Conservation (phyloP, 2,329 filamentous ascomycete species). For the Curvularia lunata region DNA sequence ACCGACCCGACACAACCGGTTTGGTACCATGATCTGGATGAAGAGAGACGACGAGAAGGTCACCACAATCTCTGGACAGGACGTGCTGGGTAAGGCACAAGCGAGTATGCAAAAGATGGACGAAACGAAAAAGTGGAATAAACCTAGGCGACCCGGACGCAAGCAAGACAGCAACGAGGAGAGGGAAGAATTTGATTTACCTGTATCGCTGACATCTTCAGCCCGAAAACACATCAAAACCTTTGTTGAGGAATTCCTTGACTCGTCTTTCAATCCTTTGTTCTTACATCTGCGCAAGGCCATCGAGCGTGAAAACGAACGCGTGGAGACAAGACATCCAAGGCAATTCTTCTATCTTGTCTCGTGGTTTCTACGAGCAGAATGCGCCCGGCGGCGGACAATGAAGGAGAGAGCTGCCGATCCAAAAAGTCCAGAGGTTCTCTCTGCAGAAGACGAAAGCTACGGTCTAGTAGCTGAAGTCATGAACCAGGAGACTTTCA, state of each 20-base stretch:
- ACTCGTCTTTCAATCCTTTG: conserved; percentile 89
- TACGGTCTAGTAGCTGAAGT: conserved; percentile 89
- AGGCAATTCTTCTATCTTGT: conserved; percentile 92
- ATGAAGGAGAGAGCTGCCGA: conserved; percentile 60
- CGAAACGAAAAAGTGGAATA: conserved; percentile 86
- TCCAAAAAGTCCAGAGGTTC: conserved; percentile 50
- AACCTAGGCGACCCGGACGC: conserved; percentile 64
- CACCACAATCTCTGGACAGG: conserved; percentile 86
- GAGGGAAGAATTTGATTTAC: conserved; percentile 73
- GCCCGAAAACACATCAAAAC: conserved; percentile 78
- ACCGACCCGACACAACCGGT: conserved; percentile 88
- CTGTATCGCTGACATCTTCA: conserved; percentile 70
- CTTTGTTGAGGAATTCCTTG: conserved; percentile 92
- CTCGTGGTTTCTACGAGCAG: conserved; percentile 90
- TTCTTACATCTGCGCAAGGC: conserved; percentile 86
- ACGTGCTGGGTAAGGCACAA: conserved; percentile 75
- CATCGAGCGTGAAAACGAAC: conserved; percentile 85
- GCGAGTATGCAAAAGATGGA: conserved; percentile 88
- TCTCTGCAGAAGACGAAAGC: conserved; percentile 66
- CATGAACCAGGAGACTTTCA: conserved; percentile 93
- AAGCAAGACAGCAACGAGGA: conserved; percentile 50
- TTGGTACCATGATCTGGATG: conserved; percentile 97
- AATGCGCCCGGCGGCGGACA: conserved; percentile 70
- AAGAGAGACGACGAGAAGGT: conserved; percentile 84
- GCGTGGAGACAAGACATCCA: conserved; percentile 76